Evolutionary conservation across 208 protist species (phyloP).

Genomic region (Acanthamoeba royreba): DNA sequence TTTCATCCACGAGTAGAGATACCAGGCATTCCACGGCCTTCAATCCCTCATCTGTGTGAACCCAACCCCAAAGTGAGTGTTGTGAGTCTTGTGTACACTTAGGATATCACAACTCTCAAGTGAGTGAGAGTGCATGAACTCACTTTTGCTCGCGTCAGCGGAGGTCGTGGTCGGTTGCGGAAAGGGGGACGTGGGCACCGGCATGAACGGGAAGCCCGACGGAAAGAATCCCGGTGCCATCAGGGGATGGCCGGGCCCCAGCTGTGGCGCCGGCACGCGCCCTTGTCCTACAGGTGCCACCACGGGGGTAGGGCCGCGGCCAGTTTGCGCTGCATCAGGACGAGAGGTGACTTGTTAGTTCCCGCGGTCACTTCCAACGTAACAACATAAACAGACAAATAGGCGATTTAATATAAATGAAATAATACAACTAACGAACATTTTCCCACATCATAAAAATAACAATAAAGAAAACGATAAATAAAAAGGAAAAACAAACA

Average conservation of each 20-base stretch:
- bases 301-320: too few species aligned
- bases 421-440: too few species aligned
- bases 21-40: not conserved
- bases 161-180: not conserved
- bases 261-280: not conserved
- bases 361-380: too few species aligned
- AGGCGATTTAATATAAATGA: too few species aligned
- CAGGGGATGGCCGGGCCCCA: not conserved
- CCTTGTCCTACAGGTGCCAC: not conserved
- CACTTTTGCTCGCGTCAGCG: not conserved
- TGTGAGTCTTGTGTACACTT: too few species aligned
- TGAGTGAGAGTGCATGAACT: too few species aligned
- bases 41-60: not conserved
- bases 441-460: too few species aligned
- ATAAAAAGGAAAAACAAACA: too few species aligned
- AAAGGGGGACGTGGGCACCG: not conserved
- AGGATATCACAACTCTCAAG: not conserved
- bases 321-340: too few species aligned
- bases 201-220: not conserved
- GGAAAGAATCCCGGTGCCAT: not conserved
- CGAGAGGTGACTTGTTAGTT: too few species aligned
- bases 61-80: not conserved
- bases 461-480: too few species aligned
- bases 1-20: not conserved
- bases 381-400: too few species aligned